These are phyloP conservation scores for Fusarium newnesense DNA, from an alignment of 2,329 filamentous ascomycete genomes.

Conservation along the genomic window DNA sequence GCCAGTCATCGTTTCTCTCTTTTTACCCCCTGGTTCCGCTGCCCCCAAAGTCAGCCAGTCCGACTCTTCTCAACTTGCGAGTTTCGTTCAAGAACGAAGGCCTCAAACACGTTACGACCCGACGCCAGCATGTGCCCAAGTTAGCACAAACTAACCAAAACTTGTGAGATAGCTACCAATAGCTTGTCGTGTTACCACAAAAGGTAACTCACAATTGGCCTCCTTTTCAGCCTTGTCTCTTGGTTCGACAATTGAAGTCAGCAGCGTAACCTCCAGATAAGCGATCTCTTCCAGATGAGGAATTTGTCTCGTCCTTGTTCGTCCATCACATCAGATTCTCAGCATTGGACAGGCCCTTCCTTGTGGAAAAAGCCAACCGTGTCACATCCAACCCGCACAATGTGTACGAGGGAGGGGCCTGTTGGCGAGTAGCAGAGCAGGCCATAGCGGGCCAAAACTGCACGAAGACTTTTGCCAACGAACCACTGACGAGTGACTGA, in stretches of 20 bases:
- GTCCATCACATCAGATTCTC: constrained; percentile 19
- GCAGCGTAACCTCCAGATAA: constrained; percentile 18
- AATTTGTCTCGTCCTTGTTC: constrained; percentile 23
- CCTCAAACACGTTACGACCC: constrained; percentile 30
- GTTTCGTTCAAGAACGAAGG: constrained; percentile 25
- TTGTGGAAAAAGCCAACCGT: constrained; percentile 31
- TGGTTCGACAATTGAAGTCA: not conserved
- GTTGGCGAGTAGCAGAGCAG: constrained; percentile 29
- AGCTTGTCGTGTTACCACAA: constrained; percentile 4
- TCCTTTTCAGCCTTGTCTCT: constrained; percentile 38
- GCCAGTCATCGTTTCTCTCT: constrained; percentile 21
- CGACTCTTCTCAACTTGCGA: constrained; percentile 11
- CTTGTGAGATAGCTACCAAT: constrained; percentile 21
- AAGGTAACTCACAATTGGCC: constrained; percentile 15
- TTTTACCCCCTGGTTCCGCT: constrained; percentile 28
- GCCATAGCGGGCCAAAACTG: constrained; percentile 36
- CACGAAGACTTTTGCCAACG: constrained; percentile 31
- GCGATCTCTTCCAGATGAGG: constrained; percentile 18
- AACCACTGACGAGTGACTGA: constrained; percentile 35
- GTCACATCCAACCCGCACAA: constrained; percentile 36
- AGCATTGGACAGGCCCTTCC: constrained; percentile 28
- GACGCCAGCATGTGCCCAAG: constrained; percentile 21
- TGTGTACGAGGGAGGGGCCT: constrained; percentile 37
- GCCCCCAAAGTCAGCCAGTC: constrained; percentile 27
- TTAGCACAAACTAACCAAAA: constrained; percentile 26